Evolutionary conservation across 108 stramenopile genomes (phyloP).

Genomic region (Nitzschia sp.): DNA sequence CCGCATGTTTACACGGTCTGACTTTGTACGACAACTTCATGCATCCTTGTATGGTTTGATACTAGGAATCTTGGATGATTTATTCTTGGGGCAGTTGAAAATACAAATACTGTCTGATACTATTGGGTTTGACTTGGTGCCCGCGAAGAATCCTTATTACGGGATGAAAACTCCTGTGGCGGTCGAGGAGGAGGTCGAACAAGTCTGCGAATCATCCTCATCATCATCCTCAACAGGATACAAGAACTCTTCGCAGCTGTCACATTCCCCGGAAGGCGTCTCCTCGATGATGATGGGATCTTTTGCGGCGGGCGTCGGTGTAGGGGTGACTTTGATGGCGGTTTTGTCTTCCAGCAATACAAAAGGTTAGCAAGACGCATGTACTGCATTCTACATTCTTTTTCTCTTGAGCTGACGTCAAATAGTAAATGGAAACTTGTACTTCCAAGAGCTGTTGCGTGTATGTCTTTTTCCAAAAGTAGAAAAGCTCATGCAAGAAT

Average conservation of each 20-base stretch:
- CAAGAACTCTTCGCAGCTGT: constrained; percentile 42
- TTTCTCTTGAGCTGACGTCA: no score
- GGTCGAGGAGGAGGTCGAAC: constrained; percentile 69
- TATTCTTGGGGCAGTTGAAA: constrained; percentile 6
- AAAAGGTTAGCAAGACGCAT: background rate
- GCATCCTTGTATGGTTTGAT: constrained; percentile 40
- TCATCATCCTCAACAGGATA: no score
- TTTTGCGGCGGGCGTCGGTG: constrained; percentile 28
- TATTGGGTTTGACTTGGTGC: constrained; percentile 17
- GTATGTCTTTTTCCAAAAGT: no score
- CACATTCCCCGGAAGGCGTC: constrained; percentile 33
- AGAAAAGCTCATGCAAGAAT: no score
- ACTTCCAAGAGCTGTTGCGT: no score
- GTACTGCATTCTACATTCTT: no score
- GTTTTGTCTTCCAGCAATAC: constrained; percentile 21
- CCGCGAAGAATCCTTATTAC: constrained; percentile 74
- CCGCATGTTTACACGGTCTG: constrained; percentile 4
- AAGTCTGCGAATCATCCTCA: constrained; percentile 48
- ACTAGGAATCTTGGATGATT: constrained; percentile 81
- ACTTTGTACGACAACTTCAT: constrained; percentile 31
- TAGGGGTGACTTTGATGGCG: constrained; percentile 24
- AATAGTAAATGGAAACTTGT: no score
- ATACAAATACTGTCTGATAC: constrained; percentile 10
- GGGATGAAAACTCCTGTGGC: constrained; percentile 57
- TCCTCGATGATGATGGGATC: constrained; percentile 28